These are phyloP conservation scores for Alnus rubra DNA, from an alignment of 306 rosid genomes.

Conservation along the genomic window DNA sequence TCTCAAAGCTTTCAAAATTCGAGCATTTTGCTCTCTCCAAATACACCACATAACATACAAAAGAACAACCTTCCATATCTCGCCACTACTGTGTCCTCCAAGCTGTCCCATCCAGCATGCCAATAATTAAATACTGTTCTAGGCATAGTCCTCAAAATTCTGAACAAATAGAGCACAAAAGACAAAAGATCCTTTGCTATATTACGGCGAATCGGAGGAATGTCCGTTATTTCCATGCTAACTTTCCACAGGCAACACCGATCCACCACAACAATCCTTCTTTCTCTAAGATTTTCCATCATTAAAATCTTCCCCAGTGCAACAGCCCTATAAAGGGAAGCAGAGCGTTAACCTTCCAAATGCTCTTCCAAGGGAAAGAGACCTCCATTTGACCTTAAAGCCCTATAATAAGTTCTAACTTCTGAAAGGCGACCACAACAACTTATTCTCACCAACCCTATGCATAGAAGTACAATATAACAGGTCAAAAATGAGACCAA, in stretches of 20 bases:
- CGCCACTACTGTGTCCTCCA: background rate
- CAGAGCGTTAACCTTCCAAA: slow-evolving; percentile 3
- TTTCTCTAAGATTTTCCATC: background rate
- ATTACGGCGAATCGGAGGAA: background rate
- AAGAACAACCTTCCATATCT: background rate
- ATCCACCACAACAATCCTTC: background rate
- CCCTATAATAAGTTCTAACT: background rate
- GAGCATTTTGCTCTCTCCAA: background rate
- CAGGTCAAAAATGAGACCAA: background rate
- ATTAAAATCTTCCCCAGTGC: background rate
- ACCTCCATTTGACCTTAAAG: background rate
- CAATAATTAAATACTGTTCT: background rate
- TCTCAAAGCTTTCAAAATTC: background rate
- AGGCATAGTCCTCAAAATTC: background rate
- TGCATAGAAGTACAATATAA: background rate
- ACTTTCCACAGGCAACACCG: background rate
- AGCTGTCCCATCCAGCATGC: background rate
- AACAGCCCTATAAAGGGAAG: background rate
- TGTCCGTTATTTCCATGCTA: background rate
- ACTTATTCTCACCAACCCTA: background rate
- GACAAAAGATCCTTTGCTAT: background rate
- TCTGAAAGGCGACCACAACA: background rate
- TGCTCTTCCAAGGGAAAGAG: background rate
- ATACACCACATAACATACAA: background rate
- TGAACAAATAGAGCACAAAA: background rate